phyloP scores from a whole-genome alignment of 208 protist genomes.

The Leishmania mexicana region DNA sequence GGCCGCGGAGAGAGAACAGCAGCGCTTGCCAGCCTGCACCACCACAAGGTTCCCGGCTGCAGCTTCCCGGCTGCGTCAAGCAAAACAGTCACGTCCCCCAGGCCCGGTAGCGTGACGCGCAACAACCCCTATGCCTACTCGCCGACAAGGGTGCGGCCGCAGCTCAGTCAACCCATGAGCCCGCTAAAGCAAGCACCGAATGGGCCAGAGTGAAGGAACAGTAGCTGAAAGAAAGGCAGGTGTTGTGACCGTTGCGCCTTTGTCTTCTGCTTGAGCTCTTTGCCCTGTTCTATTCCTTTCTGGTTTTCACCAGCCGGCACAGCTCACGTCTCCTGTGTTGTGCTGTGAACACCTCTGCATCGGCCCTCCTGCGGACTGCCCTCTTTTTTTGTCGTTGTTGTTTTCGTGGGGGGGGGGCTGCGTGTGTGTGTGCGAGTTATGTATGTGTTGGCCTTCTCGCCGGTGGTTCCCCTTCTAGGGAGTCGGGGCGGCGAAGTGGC shows the following conservation, averaged over 20 bases:
- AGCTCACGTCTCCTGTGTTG: constrained; percentile 3
- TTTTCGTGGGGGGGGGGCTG: background rate
- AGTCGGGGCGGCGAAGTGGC: background rate
- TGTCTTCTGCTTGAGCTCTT: background rate
- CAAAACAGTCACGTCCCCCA: background rate
- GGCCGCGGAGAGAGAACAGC: constrained; percentile 1
- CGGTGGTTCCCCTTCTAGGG: background rate
- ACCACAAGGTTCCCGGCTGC: background rate
- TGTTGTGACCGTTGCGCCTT: background rate
- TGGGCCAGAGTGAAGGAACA: background rate
- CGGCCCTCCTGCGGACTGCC: background rate
- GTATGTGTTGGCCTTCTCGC: background rate
- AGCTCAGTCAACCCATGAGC: constrained; percentile 20
- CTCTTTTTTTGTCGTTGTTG: background rate
- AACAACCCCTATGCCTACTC: constrained; percentile 28
- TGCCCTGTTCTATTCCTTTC: background rate
- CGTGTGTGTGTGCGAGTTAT: background rate
- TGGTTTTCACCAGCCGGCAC: background rate
- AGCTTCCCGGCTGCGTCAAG: background rate
- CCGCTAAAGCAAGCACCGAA: constrained; percentile 12
- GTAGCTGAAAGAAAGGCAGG: background rate
- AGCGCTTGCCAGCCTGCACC: background rate
- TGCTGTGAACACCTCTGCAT: constrained; percentile 11
- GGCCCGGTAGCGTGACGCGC: constrained; percentile 2
- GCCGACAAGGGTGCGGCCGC: constrained; percentile 4